These are phyloP conservation scores for Naegleria fowleri DNA, from an alignment of 208 protist species.

Conservation along the genomic window DNA sequence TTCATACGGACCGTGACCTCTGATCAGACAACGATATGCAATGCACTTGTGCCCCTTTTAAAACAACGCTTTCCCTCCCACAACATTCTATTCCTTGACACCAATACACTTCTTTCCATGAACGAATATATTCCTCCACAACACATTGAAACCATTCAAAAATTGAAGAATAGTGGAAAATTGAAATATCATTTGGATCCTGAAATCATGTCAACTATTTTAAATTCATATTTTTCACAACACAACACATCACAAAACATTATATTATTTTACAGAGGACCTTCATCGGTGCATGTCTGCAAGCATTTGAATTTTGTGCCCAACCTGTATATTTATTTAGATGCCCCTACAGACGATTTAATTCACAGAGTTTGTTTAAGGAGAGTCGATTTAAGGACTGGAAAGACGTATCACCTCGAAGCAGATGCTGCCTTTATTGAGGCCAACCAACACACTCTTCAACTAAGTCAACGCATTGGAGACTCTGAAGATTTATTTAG, in stretches of 20 bases:
- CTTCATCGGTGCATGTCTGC: background rate
- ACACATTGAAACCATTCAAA: background rate
- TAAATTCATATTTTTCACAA: background rate
- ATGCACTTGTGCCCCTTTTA: background rate
- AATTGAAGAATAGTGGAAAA: background rate
- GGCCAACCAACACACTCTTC: background rate
- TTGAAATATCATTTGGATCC: slow-evolving; percentile 2
- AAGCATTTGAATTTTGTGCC: background rate
- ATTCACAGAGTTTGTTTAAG: background rate
- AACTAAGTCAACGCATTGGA: background rate
- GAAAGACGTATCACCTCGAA: background rate
- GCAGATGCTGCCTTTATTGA: background rate
- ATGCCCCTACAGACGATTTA: background rate
- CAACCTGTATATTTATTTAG: background rate
- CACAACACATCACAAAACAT: background rate
- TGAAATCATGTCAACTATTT: background rate
- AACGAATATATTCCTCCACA: background rate
- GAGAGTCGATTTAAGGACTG: background rate
- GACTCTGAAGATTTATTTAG: background rate
- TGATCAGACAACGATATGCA: background rate
- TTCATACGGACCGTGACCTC: too few species aligned
- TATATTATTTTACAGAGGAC: background rate
- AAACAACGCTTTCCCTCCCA: background rate
- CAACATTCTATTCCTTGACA: background rate
- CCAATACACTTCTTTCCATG: background rate